phyloP scores from a whole-genome alignment of 2,329 filamentous ascomycete species.

The Elsinoe necatrix region DNA sequence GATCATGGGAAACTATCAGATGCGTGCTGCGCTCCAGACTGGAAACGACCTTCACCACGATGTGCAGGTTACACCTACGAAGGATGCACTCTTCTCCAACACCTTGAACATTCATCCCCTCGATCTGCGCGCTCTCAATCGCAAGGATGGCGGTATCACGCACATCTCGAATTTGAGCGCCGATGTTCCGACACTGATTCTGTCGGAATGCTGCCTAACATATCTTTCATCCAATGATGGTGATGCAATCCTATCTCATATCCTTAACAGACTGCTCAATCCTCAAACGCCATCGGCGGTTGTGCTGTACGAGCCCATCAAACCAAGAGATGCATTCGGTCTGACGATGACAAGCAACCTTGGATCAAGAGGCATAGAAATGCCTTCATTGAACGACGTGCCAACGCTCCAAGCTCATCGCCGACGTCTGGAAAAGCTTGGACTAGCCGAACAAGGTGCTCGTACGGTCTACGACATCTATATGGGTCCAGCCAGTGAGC shows the following conservation, averaged over 20 bases:
- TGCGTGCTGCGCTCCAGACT: conserved; percentile 20
- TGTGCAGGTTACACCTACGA: conserved; percentile 31
- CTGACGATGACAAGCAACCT: conserved; percentile 89
- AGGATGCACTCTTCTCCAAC: conserved; percentile 39
- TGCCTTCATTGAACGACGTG: conserved; percentile 74
- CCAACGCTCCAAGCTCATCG: conserved; percentile 60
- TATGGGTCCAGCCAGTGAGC: neutral
- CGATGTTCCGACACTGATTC: conserved; percentile 66
- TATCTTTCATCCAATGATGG: conserved; percentile 66
- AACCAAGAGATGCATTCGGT: conserved; percentile 77
- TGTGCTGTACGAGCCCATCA: conserved; percentile 82
- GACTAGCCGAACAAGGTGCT: conserved; percentile 45
- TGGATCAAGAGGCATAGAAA: conserved; percentile 66
- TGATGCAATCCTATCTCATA: conserved; percentile 47
- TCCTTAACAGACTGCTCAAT: conserved; percentile 31
- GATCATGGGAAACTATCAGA: too few species aligned
- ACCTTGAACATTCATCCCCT: conserved; percentile 49
- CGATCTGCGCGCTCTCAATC: conserved; percentile 51
- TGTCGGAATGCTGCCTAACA: conserved; percentile 93
- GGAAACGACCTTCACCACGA: conserved; percentile 20
- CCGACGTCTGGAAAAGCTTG: conserved; percentile 49
- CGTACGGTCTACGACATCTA: conserved; percentile 55
- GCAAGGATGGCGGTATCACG: conserved; percentile 19
- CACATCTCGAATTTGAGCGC: conserved; percentile 39
- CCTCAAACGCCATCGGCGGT: conserved; percentile 46